phyloP scores from a whole-genome alignment of 352 stramenopile genomes.

The Phytophthora parvispora region DNA sequence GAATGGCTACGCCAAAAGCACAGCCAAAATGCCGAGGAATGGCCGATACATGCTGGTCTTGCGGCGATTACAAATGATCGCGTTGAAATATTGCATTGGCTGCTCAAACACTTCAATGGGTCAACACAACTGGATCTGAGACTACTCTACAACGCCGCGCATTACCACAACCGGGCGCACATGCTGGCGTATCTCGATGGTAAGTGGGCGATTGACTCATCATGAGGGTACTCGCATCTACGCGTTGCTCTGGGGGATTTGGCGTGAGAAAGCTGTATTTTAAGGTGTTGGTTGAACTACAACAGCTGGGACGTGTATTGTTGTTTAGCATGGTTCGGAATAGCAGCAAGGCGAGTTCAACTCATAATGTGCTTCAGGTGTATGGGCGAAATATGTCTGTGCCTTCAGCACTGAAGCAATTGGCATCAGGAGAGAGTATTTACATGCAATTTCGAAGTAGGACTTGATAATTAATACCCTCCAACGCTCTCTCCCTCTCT shows the following conservation, averaged over 20 bases:
- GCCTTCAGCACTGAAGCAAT: too few species aligned
- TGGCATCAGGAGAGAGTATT: too few species aligned
- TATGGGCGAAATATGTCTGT: too few species aligned
- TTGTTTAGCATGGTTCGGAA: neutral
- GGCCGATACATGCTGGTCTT: constrained; percentile 26
- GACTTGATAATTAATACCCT: too few species aligned
- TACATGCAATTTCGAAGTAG: too few species aligned
- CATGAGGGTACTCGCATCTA: neutral
- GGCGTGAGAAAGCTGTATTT: neutral
- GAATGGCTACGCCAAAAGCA: constrained; percentile 24
- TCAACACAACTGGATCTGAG: constrained; percentile 10
- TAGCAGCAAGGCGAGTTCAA: neutral
- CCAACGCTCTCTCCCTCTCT: too few species aligned
- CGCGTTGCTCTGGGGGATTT: neutral
- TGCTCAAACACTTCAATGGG: constrained; percentile 17
- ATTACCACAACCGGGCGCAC: constrained; percentile 27
- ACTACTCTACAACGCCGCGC: constrained; percentile 27
- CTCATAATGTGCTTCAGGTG: too few species aligned
- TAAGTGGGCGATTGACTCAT: constrained; percentile 9
- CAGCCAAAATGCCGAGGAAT: constrained; percentile 7
- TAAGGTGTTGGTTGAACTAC: neutral
- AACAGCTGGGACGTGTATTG: neutral
- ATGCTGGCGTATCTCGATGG: constrained; percentile 35
- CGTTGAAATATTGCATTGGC: constrained; percentile 35
- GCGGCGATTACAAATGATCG: constrained; percentile 28